Evolutionary conservation across 1,139 yeast genomes (phyloP), one percentile per base, ranked within the genome.

Genomic region (Debaryomyces fabryi): DNA sequence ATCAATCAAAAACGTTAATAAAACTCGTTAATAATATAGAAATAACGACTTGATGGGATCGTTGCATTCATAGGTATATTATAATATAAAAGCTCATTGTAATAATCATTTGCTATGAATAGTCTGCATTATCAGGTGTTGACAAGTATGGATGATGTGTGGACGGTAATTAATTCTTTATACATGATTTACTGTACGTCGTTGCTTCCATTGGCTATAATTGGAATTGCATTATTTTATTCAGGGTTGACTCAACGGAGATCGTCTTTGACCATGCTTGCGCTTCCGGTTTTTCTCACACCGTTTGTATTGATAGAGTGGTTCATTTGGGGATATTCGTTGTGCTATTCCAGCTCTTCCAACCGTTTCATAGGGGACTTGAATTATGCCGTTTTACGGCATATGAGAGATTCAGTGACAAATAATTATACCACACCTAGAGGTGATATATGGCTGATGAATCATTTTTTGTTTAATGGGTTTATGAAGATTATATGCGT

Each of bases 301-400:
- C 74, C 82, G 0, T 59, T 79, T 10, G 64, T 79, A 2, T 60
- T 78, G 43, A 55, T 82, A 8, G 83, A 82, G 52, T 82, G 85
- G 83, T 77, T 71, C 52, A 68, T 79, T n/a, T 76, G 81, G 78
- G 82, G 88, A 2, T 82, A 80, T 54, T 76, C 86, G 0, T 62
- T 83, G 25, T 72, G 82, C 43, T 79, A 75, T 54, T 65, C 79
- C 1, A 63, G 71, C 9, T 63, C 82, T 3, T 49, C 62, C 2
- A 76, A 78, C 47, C 55, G 62, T 27, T 81, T 72, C 53, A 72
- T 82, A 18, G 87, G 87, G 6, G 67, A 69, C 45, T 63, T 82
- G 49, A 53, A 66, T 21, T 72, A 68, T 58, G 75, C 72, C 0
- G 83, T 81, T 9, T 60, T 72, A 49, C 63, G 72, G 47, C 72